Evolutionary conservation across 2,329 filamentous ascomycete genomes (phyloP), one percentile per base, ranked within the genome.

Genomic region (Aureobasidium sp.): DNA sequence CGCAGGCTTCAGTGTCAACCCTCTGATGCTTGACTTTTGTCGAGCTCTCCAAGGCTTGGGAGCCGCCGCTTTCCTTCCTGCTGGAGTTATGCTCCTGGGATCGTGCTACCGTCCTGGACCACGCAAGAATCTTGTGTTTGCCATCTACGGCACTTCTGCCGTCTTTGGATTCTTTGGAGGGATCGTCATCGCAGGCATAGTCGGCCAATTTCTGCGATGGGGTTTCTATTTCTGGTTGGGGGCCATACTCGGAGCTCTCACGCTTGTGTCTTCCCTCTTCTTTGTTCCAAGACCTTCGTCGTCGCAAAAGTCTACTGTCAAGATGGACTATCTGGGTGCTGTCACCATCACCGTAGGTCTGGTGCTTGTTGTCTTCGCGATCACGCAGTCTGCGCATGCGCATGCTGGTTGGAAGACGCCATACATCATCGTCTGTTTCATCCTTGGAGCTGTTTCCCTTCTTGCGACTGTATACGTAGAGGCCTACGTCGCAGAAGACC

Each of bases 381-480:
- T 94, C 57, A 91, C 89, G 0, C 85, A 90, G 50, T 86, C 85
- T 6, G 82, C 85, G 0, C 85, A 90, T 70, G 87, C 87, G 0
- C 81, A 85, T 0, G 70, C 84, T 3, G 83, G 86, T 1, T 93
- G 89, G 88, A 77, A 73, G 21, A 89, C 86, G 0, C 86, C 87
- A 0, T 90, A 91, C 66, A 85, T 93, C 41, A 82, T 82, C 44
- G 76, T 85, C 9, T 83, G 85, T 0, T 81, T 93, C 50, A 74
- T 85, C 3, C 39, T 88, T 1, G 89, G 89, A 0, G 74, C 81
- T 7, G 61, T 89, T 0, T 72, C 87, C 7, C 76, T 93, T 1
- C 74, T 73, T 1, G 74, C 75, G 2, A n/a, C 41, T 6, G 41
- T n/a, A 3, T 25, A 44, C 8, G 9, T 44, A 2, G 41, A 44